phyloP scores from a whole-genome alignment of 352 stramenopile species.

The Pythium apleroticum region DNA sequence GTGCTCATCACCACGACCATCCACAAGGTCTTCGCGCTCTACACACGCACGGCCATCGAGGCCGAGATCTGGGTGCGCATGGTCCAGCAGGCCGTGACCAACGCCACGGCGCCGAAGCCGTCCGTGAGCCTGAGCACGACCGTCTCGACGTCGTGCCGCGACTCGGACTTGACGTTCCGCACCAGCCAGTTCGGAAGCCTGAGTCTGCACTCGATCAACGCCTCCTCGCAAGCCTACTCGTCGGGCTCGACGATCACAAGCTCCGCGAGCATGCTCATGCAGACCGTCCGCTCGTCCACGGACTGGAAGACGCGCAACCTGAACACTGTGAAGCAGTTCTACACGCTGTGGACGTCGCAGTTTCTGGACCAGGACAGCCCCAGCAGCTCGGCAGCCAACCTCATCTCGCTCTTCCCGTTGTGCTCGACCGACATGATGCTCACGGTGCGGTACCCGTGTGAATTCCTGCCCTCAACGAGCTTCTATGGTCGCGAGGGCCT shows the following conservation, averaged over 20 bases:
- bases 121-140: constrained; percentile 50
- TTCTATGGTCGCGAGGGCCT: constrained; percentile 84
- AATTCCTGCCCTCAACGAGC: constrained; percentile 70
- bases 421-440: constrained; percentile 81
- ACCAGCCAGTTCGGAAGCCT: constrained; percentile 26
- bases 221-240: constrained; percentile 16
- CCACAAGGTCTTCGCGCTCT: constrained; percentile 85
- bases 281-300: constrained; percentile 72
- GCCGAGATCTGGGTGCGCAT: constrained; percentile 86
- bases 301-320: constrained; percentile 87
- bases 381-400: constrained; percentile 54
- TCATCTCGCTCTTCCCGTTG: constrained; percentile 78
- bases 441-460: constrained; percentile 74
- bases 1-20: constrained; percentile 86
- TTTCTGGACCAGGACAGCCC: constrained; percentile 57
- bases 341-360: constrained; percentile 74
- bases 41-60: constrained; percentile 78
- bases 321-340: constrained; percentile 83
- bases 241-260: constrained; percentile 10
- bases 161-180: constrained; percentile 53
- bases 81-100: constrained; percentile 74
- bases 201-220: constrained; percentile 18
- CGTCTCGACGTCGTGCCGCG: constrained; percentile 42
- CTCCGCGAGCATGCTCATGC: constrained; percentile 38
- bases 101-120: constrained; percentile 47